phyloP scores from a whole-genome alignment of 2,329 filamentous ascomycete species.

The Mollisiaceae sp. region DNA sequence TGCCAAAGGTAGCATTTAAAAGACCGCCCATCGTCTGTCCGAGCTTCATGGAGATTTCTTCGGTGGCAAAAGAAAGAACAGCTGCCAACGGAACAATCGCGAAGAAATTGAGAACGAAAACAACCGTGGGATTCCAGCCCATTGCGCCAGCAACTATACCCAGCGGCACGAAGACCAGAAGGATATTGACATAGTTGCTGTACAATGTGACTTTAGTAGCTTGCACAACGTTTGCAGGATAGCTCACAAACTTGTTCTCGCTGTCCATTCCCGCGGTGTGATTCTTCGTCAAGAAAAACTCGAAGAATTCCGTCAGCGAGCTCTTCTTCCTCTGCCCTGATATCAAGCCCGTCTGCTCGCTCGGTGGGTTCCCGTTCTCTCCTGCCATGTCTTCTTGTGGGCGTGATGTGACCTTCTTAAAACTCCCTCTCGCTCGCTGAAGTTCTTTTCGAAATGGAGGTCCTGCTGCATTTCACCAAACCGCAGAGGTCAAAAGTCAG shows the following conservation, averaged over 20 bases:
- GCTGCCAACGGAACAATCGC: constrained; percentile 62
- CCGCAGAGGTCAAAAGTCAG: constrained; percentile 26
- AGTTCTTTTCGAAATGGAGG: constrained; percentile 33
- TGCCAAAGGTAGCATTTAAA: constrained; percentile 54
- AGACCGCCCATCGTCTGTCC: constrained; percentile 62
- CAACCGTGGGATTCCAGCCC: constrained; percentile 56
- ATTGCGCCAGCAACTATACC: constrained; percentile 70
- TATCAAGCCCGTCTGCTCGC: constrained; percentile 38
- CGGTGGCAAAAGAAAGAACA: constrained; percentile 61
- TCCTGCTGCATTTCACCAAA: constrained; percentile 33
- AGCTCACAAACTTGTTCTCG: constrained; percentile 37
- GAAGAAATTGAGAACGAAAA: constrained; percentile 64
- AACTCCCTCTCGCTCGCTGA: constrained; percentile 25
- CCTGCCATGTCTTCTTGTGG: constrained; percentile 22
- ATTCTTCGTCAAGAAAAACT: constrained; percentile 35
- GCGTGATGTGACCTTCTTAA: neutral
- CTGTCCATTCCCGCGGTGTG: constrained; percentile 40
- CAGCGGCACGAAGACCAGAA: constrained; percentile 77
- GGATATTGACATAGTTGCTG: constrained; percentile 68
- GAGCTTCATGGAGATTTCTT: constrained; percentile 58
- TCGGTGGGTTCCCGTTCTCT: constrained; percentile 29
- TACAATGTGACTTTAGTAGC: constrained; percentile 43
- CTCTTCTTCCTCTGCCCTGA: constrained; percentile 28
- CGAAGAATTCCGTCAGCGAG: constrained; percentile 29
- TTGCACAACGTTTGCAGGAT: constrained; percentile 36